phyloP scores from a whole-genome alignment of 495 filamentous ascomycete species.

The Lichenothelia convexa region DNA sequence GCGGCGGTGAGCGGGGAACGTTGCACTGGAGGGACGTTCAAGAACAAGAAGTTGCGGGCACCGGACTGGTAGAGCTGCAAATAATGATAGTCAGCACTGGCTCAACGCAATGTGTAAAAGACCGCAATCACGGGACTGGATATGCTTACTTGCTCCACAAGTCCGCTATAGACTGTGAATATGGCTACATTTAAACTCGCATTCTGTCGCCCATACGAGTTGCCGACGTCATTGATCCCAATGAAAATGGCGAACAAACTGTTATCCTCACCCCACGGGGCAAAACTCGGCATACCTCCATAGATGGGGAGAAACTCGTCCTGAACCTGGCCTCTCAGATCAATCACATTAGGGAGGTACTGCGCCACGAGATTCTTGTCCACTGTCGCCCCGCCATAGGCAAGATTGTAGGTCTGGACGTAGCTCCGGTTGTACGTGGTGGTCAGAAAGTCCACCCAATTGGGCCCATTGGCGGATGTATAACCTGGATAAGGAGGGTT shows the following conservation, averaged over 20 bases:
- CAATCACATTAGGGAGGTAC: conserved; percentile 32
- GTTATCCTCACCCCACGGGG: conserved; percentile 41
- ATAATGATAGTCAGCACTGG: background rate
- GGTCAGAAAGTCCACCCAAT: conserved; percentile 54
- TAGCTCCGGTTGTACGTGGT: conserved; percentile 40
- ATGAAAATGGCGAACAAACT: conserved; percentile 56
- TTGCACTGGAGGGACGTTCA: conserved; percentile 58
- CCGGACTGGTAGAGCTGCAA: conserved; percentile 33
- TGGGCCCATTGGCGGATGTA: conserved; percentile 38
- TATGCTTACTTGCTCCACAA: conserved; percentile 30
- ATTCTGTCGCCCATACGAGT: conserved; percentile 34
- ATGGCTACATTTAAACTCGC: conserved; percentile 31
- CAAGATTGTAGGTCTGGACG: conserved; percentile 48
- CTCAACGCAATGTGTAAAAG: background rate
- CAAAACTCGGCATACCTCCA: conserved; percentile 20
- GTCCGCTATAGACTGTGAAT: conserved; percentile 36
- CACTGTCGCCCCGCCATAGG: conserved; percentile 51
- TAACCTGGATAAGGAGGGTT: conserved; percentile 49
- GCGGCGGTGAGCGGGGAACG: conserved; percentile 35
- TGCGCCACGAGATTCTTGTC: conserved; percentile 38
- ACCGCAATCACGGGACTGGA: background rate
- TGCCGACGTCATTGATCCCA: conserved; percentile 65
- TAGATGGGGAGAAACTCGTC: conserved; percentile 30
- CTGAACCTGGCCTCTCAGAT: conserved; percentile 39
- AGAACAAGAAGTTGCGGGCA: conserved; percentile 55